Evolutionary conservation across 345 rosid species (phyloP).

Genomic region (Isatis tinctoria): DNA sequence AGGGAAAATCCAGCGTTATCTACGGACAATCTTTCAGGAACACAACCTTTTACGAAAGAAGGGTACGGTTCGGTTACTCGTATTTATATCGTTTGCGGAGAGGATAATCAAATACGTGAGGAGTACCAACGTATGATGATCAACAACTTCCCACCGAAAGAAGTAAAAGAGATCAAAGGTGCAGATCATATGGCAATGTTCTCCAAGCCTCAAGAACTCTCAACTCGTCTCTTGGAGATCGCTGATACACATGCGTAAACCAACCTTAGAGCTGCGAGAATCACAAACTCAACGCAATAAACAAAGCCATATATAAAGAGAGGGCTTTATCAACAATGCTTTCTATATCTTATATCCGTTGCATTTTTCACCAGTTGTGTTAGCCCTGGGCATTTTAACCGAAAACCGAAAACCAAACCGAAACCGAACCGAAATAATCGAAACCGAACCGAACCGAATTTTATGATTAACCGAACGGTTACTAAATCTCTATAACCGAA

Average conservation of each 20-base stretch:
- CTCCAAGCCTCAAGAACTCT: conserved; percentile 30
- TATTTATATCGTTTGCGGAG: conserved; percentile 25
- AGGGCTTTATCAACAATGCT: too few species aligned
- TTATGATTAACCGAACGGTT: too few species aligned
- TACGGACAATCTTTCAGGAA: conserved; percentile 6
- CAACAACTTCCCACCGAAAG: conserved; percentile 8
- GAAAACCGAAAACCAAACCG: too few species aligned
- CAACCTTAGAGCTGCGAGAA: too few species aligned
- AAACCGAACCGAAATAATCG: too few species aligned
- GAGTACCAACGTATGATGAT: conserved; percentile 34
- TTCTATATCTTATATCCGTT: too few species aligned
- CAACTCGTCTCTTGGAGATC: conserved; percentile 5
- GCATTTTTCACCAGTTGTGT: too few species aligned
- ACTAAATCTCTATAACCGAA: too few species aligned
- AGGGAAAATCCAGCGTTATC: conserved; percentile 27
- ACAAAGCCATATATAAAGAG: too few species aligned
- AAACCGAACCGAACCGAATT: too few species aligned
- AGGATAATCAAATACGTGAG: conserved; percentile 14
- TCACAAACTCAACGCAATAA: too few species aligned
- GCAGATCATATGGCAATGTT: conserved; percentile 44
- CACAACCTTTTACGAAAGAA: conserved; percentile 8
- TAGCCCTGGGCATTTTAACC: too few species aligned
- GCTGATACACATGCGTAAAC: background rate
- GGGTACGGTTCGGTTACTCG: conserved; percentile 25
- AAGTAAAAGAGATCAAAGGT: conserved; percentile 31